phyloP scores from a whole-genome alignment of 225 moss, liverwort and hornwort genomes.

The Pleurozium schreberi region DNA sequence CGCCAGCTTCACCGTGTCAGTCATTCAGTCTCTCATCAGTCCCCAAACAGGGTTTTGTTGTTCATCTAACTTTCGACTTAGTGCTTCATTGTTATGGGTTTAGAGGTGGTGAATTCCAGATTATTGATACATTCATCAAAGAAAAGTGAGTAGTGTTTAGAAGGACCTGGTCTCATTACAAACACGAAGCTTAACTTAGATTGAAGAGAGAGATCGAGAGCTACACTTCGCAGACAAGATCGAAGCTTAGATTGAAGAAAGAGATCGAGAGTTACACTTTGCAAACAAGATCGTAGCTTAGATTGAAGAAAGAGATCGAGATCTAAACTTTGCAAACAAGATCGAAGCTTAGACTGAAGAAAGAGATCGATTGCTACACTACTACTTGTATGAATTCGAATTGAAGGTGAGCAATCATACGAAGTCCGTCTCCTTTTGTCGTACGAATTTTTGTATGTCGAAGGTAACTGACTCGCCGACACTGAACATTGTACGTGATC shows the following conservation, averaged over 20 bases:
- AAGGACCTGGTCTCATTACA: background rate
- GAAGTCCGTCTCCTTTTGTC: background rate
- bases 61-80: too few relatives aligned
- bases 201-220: too few relatives aligned
- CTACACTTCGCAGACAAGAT: too few relatives aligned
- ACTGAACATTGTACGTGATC: background rate
- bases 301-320: too few relatives aligned
- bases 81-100: background rate
- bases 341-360: background rate
- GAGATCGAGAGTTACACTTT: too few relatives aligned
- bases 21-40: too few relatives aligned
- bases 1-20: background rate
- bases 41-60: background rate
- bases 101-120: background rate
- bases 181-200: background rate
- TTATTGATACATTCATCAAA: background rate
- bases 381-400: background rate
- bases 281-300: too few relatives aligned
- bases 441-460: background rate
- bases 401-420: background rate
- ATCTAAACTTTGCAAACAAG: background rate
- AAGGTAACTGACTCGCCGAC: background rate
- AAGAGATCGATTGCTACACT: background rate
- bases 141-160: background rate
- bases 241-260: too few relatives aligned